Percentiles rank a stretch among this genome's conserved stretches.
These are phyloP conservation scores for Neonectria sp. DNA, from an alignment of 2,329 filamentous ascomycete genomes.

Conservation along the genomic window DNA sequence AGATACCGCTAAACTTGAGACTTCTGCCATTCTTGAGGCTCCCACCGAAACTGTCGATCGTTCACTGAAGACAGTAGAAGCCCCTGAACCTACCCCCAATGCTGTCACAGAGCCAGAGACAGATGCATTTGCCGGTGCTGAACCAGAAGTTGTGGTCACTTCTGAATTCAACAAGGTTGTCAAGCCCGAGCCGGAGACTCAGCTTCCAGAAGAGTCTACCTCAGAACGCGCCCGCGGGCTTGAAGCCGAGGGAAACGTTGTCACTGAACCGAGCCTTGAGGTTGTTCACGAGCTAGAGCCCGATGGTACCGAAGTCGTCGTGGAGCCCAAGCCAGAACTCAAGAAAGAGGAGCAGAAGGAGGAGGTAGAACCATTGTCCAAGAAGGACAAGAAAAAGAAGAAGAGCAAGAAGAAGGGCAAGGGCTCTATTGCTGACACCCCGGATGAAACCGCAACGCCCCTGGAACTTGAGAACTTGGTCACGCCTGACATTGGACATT, in stretches of 20 bases:
- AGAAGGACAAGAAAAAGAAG: conserved; percentile 51
- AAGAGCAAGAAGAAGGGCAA: conserved; percentile 33
- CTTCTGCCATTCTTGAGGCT: neutral
- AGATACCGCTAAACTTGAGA: neutral
- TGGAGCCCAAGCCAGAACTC: conserved; percentile 16
- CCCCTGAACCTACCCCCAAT: neutral
- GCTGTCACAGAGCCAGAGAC: neutral
- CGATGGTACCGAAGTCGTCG: neutral
- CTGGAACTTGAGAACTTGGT: conserved; percentile 26
- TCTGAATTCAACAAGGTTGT: neutral
- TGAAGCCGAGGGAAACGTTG: neutral
- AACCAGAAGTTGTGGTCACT: neutral
- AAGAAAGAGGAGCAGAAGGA: conserved; percentile 25
- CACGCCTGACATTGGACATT: neutral
- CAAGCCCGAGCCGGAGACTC: neutral
- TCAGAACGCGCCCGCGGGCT: neutral
- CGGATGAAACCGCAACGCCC: conserved; percentile 22
- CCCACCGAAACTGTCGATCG: neutral
- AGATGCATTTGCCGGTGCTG: neutral
- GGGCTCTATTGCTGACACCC: conserved; percentile 6
- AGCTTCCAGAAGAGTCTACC: neutral
- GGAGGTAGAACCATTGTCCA: conserved; percentile 28
- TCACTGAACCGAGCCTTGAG: neutral
- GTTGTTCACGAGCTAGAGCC: neutral
- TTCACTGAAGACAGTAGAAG: neutral